Evolutionary conservation across 805 yeast species (phyloP).

Genomic region (Myxozyma sirexii): DNA sequence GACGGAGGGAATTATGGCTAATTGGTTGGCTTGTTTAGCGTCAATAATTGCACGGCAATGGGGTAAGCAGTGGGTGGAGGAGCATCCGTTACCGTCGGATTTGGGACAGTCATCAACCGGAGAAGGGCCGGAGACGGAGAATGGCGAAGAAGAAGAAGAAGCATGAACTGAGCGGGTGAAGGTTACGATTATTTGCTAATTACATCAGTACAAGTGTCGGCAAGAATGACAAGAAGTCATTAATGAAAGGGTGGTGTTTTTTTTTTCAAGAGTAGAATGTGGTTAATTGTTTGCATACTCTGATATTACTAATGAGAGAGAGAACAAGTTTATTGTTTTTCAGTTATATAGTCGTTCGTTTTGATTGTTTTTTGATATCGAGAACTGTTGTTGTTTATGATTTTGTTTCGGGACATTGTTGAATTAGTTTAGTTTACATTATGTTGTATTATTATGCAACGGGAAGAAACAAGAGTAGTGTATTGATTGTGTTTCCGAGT

Average conservation of each 20-base stretch:
- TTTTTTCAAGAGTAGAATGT: too few species aligned
- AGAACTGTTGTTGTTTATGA: background rate
- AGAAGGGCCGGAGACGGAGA: background rate
- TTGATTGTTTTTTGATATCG: background rate
- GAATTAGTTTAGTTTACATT: too few species aligned
- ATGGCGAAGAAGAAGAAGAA: background rate
- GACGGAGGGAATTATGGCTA: background rate
- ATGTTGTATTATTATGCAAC: background rate
- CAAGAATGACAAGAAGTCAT: background rate
- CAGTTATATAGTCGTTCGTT: too few species aligned
- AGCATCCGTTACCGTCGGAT: constrained; percentile 17
- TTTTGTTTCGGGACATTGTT: background rate
- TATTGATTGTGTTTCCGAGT: too few species aligned
- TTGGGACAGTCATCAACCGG: background rate
- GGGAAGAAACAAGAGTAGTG: background rate
- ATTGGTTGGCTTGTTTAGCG: constrained; percentile 34
- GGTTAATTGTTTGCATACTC: too few species aligned
- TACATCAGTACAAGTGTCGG: background rate
- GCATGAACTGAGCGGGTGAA: background rate
- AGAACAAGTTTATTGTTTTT: too few species aligned
- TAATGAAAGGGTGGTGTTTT: too few species aligned
- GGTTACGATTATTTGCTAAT: background rate
- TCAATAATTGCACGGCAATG: constrained; percentile 43
- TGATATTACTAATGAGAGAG: too few species aligned
- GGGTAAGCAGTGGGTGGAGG: constrained; percentile 38